A percentile compares a stretch with the other conserved stretches of the same genome.
Evolutionary conservation across 768 basidiomycete species (phyloP).

Genomic region (Sistotremastrum suecicum): DNA sequence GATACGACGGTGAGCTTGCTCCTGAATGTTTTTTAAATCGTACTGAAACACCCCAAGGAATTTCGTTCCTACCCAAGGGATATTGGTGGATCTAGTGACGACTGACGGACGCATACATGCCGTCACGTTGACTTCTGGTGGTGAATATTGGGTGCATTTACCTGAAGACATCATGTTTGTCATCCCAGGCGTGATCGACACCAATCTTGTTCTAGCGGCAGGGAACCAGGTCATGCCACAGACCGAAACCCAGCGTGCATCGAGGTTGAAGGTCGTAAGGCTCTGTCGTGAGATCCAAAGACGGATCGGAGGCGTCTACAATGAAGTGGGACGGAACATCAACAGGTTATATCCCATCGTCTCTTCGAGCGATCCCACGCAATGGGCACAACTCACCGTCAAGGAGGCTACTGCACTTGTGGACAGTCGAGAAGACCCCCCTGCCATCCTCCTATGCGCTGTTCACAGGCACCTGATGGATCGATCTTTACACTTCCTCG

Average conservation of each 20-base stretch:
- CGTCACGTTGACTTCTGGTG: slow-evolving; percentile 21
- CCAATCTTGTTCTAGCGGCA: slow-evolving; percentile 33
- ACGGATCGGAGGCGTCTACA: slow-evolving; percentile 19
- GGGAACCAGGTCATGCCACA: slow-evolving; percentile 20
- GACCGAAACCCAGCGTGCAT: slow-evolving; percentile 28
- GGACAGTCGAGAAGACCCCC: slow-evolving; percentile 18
- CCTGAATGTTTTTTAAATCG: neutral
- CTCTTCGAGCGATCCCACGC: slow-evolving; percentile 28
- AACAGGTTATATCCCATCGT: slow-evolving; percentile 28
- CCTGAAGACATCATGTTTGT: slow-evolving; percentile 44
- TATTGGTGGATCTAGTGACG: slow-evolving; percentile 3
- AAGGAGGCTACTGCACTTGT: slow-evolving; percentile 36
- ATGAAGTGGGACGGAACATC: slow-evolving; percentile 19
- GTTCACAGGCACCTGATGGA: slow-evolving; percentile 56
- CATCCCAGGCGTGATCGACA: slow-evolving; percentile 40
- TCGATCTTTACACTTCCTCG: slow-evolving; percentile 35
- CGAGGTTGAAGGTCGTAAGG: slow-evolving; percentile 52
- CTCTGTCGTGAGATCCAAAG: slow-evolving; percentile 40
- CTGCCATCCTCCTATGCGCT: slow-evolving; percentile 30
- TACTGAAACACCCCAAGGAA: slow-evolving; percentile 5
- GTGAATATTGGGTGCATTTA: slow-evolving; percentile 37
- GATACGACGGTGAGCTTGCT: slow-evolving; percentile 6
- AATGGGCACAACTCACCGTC: slow-evolving; percentile 45
- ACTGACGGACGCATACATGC: neutral
- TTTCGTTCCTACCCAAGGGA: slow-evolving; percentile 3